A percentile compares a stretch with the other conserved stretches of the same genome.
phyloP scores from a whole-genome alignment of 2,329 filamentous ascomycete genomes.

The Cladophialophora yegresii region DNA sequence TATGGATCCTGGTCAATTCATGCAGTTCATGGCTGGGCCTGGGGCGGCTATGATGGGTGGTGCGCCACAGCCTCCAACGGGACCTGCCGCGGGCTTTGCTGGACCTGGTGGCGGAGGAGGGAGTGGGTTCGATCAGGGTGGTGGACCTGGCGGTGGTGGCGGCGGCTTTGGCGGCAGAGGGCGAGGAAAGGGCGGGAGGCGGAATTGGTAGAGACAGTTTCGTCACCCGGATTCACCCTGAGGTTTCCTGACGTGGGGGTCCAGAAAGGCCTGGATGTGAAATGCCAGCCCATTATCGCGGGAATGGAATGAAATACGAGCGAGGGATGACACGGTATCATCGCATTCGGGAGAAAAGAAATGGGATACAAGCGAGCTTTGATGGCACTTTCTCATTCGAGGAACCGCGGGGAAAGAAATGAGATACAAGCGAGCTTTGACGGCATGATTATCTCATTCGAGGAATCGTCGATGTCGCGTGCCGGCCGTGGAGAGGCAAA shows the following conservation, averaged over 20 bases:
- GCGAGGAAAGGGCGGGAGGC: slow-evolving; percentile 41
- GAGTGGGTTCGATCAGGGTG: slow-evolving; percentile 29
- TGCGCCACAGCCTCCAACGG: slow-evolving; percentile 40
- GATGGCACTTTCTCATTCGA: background rate
- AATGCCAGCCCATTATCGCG: background rate
- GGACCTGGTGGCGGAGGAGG: slow-evolving; percentile 34
- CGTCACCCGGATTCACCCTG: slow-evolving; percentile 30
- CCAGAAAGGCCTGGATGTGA: background rate
- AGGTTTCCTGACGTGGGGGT: slow-evolving; percentile 17
- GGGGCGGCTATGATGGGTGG: slow-evolving; percentile 41
- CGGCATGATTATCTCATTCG: background rate
- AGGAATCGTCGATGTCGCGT: background rate
- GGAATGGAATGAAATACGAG: background rate
- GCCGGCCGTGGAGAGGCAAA: background rate
- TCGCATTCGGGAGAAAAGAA: too few relatives aligned
- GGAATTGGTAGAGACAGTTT: slow-evolving; percentile 35
- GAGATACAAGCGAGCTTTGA: background rate
- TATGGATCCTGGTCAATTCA: slow-evolving; percentile 58
- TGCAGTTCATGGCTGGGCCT: slow-evolving; percentile 54
- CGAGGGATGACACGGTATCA: too few relatives aligned
- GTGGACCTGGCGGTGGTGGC: slow-evolving; percentile 28
- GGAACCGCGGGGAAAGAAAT: background rate
- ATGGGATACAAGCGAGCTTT: background rate
- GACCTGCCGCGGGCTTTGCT: slow-evolving; percentile 40
- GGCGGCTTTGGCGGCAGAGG: slow-evolving; percentile 40